These are phyloP conservation scores for Biscutella laevigata DNA, from an alignment of 441 rosid genomes.

Conservation along the genomic window DNA sequence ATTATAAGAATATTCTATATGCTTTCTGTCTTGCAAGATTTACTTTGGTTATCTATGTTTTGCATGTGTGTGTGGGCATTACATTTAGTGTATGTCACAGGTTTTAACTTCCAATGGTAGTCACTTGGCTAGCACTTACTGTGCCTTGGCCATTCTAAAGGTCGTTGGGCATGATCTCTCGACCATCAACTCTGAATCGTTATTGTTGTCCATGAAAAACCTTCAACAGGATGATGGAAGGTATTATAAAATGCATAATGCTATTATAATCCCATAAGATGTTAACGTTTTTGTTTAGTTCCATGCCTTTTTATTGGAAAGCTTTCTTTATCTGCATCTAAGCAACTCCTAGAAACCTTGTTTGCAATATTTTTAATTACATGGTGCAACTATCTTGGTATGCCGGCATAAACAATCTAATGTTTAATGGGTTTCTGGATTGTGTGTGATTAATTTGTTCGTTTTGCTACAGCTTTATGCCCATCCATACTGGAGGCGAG, in stretches of 20 bases:
- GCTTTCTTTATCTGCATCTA: neutral
- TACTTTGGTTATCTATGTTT: neutral
- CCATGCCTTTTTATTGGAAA: neutral
- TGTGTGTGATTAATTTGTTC: slow-evolving; percentile 4
- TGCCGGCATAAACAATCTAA: neutral
- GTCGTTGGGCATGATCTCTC: slow-evolving; percentile 53
- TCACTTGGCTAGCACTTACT: slow-evolving; percentile 84
- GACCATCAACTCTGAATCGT: slow-evolving; percentile 38
- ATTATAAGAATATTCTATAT: neutral
- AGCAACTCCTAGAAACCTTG: neutral
- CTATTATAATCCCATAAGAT: neutral
- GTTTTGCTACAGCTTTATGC: slow-evolving; percentile 61
- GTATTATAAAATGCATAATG: slow-evolving; percentile 27
- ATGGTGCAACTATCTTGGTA: neutral
- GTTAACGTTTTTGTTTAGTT: neutral
- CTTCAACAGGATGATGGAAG: slow-evolving; percentile 90
- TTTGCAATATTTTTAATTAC: neutral
- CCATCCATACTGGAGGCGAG: slow-evolving; percentile 82
- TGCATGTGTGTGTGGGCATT: neutral
- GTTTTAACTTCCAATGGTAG: slow-evolving; percentile 44
- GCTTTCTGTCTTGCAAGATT: neutral
- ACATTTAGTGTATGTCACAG: slow-evolving; percentile 30
- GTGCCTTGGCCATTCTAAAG: slow-evolving; percentile 75
- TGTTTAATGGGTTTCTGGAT: neutral
- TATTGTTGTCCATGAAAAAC: slow-evolving; percentile 60